A percentile compares a stretch with the other conserved stretches of the same genome.
Conservation (phyloP, 768 basidiomycete species). For the Calocera cornea region DNA sequence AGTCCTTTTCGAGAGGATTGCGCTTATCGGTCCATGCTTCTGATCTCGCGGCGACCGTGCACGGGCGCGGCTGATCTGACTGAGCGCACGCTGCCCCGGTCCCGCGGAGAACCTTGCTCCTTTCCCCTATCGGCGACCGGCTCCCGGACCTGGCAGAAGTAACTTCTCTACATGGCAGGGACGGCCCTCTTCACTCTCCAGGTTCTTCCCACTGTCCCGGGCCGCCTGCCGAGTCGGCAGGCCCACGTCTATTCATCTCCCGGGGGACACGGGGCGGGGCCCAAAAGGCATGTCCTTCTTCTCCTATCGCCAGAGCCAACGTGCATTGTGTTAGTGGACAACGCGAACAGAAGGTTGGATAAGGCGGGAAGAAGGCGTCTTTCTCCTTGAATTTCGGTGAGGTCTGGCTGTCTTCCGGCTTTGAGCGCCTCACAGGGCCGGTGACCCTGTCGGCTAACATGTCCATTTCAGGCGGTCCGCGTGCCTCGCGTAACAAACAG, state of each 20-base stretch:
- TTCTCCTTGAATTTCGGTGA: background rate
- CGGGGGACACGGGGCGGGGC: background rate
- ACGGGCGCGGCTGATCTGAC: background rate
- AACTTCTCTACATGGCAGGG: background rate
- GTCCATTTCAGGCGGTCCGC: background rate
- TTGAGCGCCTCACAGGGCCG: background rate
- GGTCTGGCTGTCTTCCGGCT: background rate
- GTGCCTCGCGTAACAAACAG: background rate
- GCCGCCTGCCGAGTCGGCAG: background rate
- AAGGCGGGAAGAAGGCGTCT: background rate
- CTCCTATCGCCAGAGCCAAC: conserved; percentile 1
- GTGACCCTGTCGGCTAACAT: background rate
- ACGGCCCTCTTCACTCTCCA: background rate
- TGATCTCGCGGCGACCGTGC: background rate
- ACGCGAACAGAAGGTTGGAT: background rate
- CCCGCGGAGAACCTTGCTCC: background rate
- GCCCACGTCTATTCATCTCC: background rate
- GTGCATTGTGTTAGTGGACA: background rate
- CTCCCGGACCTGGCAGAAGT: background rate
- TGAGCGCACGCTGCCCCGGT: background rate
- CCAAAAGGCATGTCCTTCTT: background rate
- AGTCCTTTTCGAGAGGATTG: background rate
- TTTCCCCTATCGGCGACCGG: background rate
- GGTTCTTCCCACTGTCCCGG: background rate
- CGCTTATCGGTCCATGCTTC: background rate